These are phyloP conservation scores for Phycomyces blakesleeanus DNA, from an alignment of 192 early-diverging fungal genomes.

Conservation along the genomic window DNA sequence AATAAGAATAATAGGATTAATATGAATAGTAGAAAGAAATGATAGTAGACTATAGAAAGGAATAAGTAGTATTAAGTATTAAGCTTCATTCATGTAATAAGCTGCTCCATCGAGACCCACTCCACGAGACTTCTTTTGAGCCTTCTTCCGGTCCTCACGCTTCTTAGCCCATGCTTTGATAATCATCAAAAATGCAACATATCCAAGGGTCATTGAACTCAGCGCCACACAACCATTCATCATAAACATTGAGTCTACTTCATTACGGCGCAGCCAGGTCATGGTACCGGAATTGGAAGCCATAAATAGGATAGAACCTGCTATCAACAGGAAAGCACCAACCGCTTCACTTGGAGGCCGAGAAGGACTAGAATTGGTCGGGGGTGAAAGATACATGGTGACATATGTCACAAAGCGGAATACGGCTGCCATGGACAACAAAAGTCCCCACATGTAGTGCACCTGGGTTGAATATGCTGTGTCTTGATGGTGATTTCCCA, in stretches of 20 bases:
- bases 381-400: constrained; percentile 17
- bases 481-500: constrained; percentile 39
- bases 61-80: too few species aligned
- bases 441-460: constrained; percentile 34
- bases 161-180: constrained; percentile 33
- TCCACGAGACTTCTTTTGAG: neutral
- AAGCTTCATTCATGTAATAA: too few species aligned
- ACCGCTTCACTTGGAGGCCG: constrained; percentile 30
- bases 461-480: constrained; percentile 28
- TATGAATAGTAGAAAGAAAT: too few species aligned
- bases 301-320: constrained; percentile 35
- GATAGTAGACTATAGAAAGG: too few species aligned
- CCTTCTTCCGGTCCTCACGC: constrained; percentile 25
- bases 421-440: constrained; percentile 23
- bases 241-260: constrained; percentile 35
- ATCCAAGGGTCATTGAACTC: constrained; percentile 27
- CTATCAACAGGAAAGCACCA: constrained; percentile 29
- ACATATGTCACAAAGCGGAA: constrained; percentile 34
- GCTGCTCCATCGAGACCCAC: too few species aligned
- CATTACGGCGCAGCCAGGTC: constrained; percentile 23
- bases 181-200: constrained; percentile 24
- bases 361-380: constrained; percentile 6
- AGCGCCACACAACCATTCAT: constrained; percentile 37
- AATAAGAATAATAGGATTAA: too few species aligned
- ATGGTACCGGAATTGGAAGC: constrained; percentile 36